Conservation (phyloP, 768 basidiomycete species). For the Tremella mesenterica region DNA sequence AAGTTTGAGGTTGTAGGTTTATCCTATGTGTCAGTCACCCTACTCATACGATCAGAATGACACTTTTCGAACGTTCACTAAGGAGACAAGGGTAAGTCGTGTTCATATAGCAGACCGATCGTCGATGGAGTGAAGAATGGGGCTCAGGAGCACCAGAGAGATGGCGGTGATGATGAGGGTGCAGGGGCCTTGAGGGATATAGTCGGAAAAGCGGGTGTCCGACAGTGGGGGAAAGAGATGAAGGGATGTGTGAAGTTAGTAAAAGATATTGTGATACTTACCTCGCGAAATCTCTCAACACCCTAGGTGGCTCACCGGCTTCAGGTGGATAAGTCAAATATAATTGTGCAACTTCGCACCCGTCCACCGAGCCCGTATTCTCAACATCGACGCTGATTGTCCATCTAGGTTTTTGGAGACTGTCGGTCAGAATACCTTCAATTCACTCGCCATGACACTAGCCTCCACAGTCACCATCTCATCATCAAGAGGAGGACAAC, state of each 20-base stretch:
- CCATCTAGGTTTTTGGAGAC: slow-evolving; percentile 35
- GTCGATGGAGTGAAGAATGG: no score
- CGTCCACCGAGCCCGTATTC: slow-evolving; percentile 35
- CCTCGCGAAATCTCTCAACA: slow-evolving; percentile 33
- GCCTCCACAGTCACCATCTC: no score
- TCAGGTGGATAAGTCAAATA: slow-evolving; percentile 31
- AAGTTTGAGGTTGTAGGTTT: slow-evolving; percentile 31
- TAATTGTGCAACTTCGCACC: slow-evolving; percentile 43
- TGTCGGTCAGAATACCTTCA: slow-evolving; percentile 6
- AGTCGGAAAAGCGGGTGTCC: no score
- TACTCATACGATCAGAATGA: no score
- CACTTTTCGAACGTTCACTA: neutral
- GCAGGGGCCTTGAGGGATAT: no score
- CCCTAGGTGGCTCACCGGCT: slow-evolving; percentile 35
- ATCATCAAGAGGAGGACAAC: no score
- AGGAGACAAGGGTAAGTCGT: neutral
- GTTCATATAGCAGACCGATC: no score
- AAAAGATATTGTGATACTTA: slow-evolving; percentile 2
- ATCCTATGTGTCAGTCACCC: slow-evolving; percentile 19
- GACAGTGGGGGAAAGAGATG: no score
- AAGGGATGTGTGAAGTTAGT: no score
- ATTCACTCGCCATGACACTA: no score
- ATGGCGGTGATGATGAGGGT: no score
- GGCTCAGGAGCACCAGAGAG: no score
- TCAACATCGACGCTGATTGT: slow-evolving; percentile 33